Evolutionary conservation across 163 green algal species (phyloP), one percentile per base, ranked within the genome.

Genomic region (Smithsoniella earleae): DNA sequence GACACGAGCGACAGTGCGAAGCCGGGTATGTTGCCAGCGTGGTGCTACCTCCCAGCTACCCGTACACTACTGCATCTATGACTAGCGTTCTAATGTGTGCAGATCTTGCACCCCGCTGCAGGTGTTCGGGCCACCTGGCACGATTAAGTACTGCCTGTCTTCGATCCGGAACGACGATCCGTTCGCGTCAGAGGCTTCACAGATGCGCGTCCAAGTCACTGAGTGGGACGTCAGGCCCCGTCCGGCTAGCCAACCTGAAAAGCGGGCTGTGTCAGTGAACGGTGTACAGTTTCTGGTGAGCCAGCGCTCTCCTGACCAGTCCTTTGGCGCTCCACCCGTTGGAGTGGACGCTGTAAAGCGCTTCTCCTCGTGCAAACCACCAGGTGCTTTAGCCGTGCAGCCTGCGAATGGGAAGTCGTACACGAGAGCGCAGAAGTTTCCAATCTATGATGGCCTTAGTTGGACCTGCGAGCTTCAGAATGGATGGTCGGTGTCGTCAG

Each of bases 401-500:
- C n/a, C n/a, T n/a, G n/a, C n/a, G n/a, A n/a, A n/a, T n/a, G n/a
- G n/a, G n/a, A n/a, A n/a, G n/a, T n/a, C n/a, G n/a, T n/a, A n/a
- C n/a, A n/a, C n/a, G n/a, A n/a, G n/a, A n/a, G n/a, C n/a, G n/a
- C n/a, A n/a, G n/a, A n/a, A 69, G 58, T 69, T 38, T 31, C 58
- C 58, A 5, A 0, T 69, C n/a, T 69, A 43, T 38, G 34, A 40
- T 16, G 58, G 58, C 6, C 58, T 69, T 30, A 43, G 27, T 4
- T 69, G 58, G 58, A 69, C 58, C 16, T 30, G 16, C 30, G 16
- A 69, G 58, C 58, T 69, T 30, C 58, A 30, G 3, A 69, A 69
- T 34, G 58, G 58, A 30, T 69, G 58, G 58, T 45, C n/a, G 6
- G 85, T 95, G 22, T 72, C 73, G 8, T 88, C 91, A 2, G 87